A percentile compares a stretch with the other conserved stretches of the same genome.
phyloP scores from a whole-genome alignment of 2,329 filamentous ascomycete genomes.

The Epichloe coenophiala region DNA sequence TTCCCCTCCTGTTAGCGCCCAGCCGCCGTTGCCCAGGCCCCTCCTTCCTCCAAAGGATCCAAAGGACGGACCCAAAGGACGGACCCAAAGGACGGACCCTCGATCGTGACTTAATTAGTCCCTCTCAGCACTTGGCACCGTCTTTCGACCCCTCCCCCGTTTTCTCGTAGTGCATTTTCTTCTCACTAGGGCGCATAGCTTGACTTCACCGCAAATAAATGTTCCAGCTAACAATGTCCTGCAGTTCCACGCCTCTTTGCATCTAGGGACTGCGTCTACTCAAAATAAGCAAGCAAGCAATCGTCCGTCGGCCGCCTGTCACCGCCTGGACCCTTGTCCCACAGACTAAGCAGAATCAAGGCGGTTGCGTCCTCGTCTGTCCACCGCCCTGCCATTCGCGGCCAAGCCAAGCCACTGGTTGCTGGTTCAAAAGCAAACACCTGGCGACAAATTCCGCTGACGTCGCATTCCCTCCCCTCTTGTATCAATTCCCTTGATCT shows the following conservation, averaged over 20 bases:
- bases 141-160: background rate
- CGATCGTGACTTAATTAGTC: background rate
- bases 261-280: background rate
- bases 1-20: background rate
- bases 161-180: background rate
- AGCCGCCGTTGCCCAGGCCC: background rate
- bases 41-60: background rate
- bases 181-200: background rate
- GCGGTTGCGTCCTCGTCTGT: background rate
- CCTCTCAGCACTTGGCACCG: background rate
- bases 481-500: background rate
- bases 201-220: background rate
- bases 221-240: conserved; percentile 1
- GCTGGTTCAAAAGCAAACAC: conserved; percentile 2
- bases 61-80: too few relatives aligned
- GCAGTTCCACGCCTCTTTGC: background rate
- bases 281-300: background rate
- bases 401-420: background rate
- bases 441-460: conserved; percentile 5
- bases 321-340: conserved; percentile 11
- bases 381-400: background rate
- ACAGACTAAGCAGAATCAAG: background rate
- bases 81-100: too few relatives aligned
- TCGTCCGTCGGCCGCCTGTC: conserved; percentile 5
- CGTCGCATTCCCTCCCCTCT: conserved; percentile 6